Base-by-base conservation (phyloP, 306 rosid species). In the Cicer yamashitae region DNA sequence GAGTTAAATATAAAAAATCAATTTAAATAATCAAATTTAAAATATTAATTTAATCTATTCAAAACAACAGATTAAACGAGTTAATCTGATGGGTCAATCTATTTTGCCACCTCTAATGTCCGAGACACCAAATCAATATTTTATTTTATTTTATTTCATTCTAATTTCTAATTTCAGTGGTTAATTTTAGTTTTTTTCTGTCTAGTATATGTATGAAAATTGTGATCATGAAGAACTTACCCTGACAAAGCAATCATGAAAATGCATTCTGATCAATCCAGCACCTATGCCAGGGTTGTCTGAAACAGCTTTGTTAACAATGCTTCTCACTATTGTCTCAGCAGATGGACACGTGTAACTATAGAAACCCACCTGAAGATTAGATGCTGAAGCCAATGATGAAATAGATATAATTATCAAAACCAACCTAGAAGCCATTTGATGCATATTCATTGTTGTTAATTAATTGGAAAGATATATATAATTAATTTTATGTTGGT, bases 241-340 rank as follows among this genome's bases (percentile, higher is more conserved):
- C 75, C 81, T 77, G 5, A 77, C 81, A 37, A 77, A 77, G 69
- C 81, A 77, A 14, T 77, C 81, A 57, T 77, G 81, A 34, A 77
- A 77, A 53, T 77, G 81, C 81, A 67, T 53, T 67, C 81, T 44
- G 5, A 77, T 67, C 5, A 77, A 64, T n/a, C 81, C 81, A 30
- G 69, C 75, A 67, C 60, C 81, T 12, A 77, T 14, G 50, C 81
- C 81, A 5, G 75, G 74, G 12, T 67, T 77, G n/a, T 13, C 39
- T 25, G 81, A 77, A 43, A 77, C 10, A 8, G 80, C 80, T 65
- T 66, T 76, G 41, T 67, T 34, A 1, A 77, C 50, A 0, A 50
- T 45, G 8, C n/a, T 77, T 44, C 75, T 76, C 46, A 76, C 80
- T 6, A 76, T 65, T 51, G 52, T 12, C 52, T 65, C 80, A 6